phyloP scores from a whole-genome alignment of 208 protist genomes.

The Herpetomonas muscarum region DNA sequence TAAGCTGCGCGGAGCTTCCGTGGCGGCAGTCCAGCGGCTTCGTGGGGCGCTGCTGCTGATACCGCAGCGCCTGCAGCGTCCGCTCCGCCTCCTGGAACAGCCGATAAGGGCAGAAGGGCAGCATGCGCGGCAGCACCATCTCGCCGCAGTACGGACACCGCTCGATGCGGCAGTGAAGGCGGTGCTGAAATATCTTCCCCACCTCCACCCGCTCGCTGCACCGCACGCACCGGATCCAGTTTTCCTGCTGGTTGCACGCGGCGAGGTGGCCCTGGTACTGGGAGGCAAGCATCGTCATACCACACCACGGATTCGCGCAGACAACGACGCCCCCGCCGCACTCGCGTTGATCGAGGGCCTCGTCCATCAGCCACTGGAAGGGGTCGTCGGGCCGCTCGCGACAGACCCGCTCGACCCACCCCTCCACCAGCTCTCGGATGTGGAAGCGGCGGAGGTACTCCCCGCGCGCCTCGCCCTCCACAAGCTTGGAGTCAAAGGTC shows the following conservation, averaged over 20 bases:
- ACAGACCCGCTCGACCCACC: conserved; percentile 45
- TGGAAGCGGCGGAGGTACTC: conserved; percentile 62
- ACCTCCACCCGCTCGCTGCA: conserved; percentile 71
- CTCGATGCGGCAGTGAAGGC: conserved; percentile 51
- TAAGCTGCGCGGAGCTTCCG: not conserved
- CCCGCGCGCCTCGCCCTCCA: conserved; percentile 21
- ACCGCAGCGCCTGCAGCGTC: conserved; percentile 20
- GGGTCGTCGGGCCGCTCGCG: conserved; percentile 54
- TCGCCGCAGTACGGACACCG: conserved; percentile 67
- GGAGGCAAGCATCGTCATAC: conserved; percentile 55
- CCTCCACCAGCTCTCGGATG: conserved; percentile 59
- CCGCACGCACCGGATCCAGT: conserved; percentile 61
- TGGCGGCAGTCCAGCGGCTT: not conserved
- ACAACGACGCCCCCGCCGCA: conserved; percentile 63
- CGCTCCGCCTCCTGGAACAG: conserved; percentile 51
- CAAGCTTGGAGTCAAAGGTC: conserved; percentile 5
- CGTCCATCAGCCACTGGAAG: conserved; percentile 55
- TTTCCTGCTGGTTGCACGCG: conserved; percentile 42
- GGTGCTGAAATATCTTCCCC: conserved; percentile 43
- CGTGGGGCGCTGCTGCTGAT: not conserved
- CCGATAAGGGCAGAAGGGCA: conserved; percentile 56
- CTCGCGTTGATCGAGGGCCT: conserved; percentile 37
- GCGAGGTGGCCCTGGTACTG: conserved; percentile 33
- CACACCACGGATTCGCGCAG: conserved; percentile 75
- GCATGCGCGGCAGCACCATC: conserved; percentile 67